These are phyloP conservation scores for Fusarium multiceps DNA, from an alignment of 2,329 filamentous ascomycete genomes.

Conservation along the genomic window DNA sequence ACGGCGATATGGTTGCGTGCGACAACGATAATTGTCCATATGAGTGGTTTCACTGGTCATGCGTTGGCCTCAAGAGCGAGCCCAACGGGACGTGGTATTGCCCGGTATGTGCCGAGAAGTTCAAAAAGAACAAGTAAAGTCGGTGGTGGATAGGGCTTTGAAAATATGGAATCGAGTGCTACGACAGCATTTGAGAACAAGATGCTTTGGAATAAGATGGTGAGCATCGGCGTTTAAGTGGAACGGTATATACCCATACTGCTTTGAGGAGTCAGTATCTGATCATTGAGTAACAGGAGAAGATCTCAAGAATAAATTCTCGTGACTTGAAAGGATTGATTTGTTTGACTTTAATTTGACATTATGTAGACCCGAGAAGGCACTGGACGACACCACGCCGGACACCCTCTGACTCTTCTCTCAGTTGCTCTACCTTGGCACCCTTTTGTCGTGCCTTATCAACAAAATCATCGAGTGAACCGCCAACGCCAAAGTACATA, in stretches of 20 bases:
- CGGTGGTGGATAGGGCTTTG: not conserved
- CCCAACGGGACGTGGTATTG: slow-evolving; percentile 76
- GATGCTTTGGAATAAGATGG: not conserved
- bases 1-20: slow-evolving; percentile 89
- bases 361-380: slow-evolving; percentile 46
- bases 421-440: slow-evolving; percentile 60
- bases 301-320: slow-evolving; percentile 8
- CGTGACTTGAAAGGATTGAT: not conserved
- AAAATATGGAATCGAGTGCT: not conserved
- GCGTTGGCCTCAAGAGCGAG: slow-evolving; percentile 75
- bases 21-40: slow-evolving; percentile 84
- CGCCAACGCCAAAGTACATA: slow-evolving; percentile 86
- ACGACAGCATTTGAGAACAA: not conserved
- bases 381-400: slow-evolving; percentile 70
- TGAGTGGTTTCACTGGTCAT: slow-evolving; percentile 90
- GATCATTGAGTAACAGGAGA: not conserved
- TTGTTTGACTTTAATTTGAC: not conserved
- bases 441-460: slow-evolving; percentile 62
- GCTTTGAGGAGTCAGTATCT: slow-evolving; percentile 12
- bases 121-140: slow-evolving; percentile 54
- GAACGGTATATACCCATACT: slow-evolving; percentile 33
- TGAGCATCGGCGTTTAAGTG: slow-evolving; percentile 25
- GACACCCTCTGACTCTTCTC: slow-evolving; percentile 71
- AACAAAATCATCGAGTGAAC: slow-evolving; percentile 81
- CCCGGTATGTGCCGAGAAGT: slow-evolving; percentile 67